These are phyloP conservation scores for Beta macrorhiza DNA, from an alignment of 179 eudicot genomes.

Conservation along the genomic window DNA sequence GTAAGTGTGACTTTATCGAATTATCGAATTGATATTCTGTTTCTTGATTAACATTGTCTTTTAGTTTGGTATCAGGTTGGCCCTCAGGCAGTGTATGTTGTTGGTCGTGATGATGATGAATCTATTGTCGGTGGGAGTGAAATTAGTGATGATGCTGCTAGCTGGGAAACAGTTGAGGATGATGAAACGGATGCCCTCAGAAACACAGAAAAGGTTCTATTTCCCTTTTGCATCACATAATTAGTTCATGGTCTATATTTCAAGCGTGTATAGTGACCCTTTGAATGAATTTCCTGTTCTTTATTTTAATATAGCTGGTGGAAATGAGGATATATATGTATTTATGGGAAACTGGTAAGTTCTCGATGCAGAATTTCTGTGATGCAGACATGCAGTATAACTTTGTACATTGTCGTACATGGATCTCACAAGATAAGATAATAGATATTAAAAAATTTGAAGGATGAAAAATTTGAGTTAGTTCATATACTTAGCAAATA, in stretches of 20 bases:
- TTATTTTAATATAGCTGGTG: neutral
- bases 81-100: conserved; percentile 98
- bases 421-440: neutral
- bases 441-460: neutral
- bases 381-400: neutral
- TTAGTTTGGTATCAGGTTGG: conserved; percentile 71
- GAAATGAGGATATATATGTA: neutral
- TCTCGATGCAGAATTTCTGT: neutral
- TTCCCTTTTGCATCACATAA: neutral
- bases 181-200: conserved; percentile 60
- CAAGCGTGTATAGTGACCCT: neutral
- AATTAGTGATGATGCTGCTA: conserved; percentile 76
- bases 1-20: neutral
- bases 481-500: neutral
- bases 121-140: conserved; percentile 84
- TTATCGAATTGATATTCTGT: conserved; percentile 6
- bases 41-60: conserved; percentile 35
- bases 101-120: conserved; percentile 89
- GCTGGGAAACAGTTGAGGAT: conserved; percentile 99
- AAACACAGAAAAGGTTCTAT: conserved; percentile 47
- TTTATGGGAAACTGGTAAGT: neutral
- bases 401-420: neutral
- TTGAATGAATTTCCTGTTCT: neutral
- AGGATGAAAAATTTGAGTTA: neutral
- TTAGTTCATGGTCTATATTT: conserved; percentile 3